phyloP scores from a whole-genome alignment of 139 green algal species.

The Astrephomene gubernaculifera region DNA sequence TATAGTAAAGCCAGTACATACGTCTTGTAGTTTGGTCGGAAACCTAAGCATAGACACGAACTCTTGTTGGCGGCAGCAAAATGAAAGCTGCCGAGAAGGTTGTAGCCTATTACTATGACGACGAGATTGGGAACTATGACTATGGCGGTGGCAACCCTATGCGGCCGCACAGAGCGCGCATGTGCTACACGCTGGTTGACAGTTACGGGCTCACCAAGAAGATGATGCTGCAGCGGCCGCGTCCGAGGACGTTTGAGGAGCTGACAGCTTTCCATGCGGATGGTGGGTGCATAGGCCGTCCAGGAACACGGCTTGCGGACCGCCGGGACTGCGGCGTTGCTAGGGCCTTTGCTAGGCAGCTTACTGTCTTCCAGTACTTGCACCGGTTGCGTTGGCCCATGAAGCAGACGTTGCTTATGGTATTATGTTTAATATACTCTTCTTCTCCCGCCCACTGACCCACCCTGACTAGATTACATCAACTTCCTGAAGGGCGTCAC shows the following conservation, averaged over 20 bases:
- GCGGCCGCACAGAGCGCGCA: slow-evolving; percentile 93
- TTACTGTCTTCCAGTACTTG: too few species aligned
- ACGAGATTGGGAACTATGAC: slow-evolving; percentile 93
- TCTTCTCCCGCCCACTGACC: slow-evolving; percentile 20
- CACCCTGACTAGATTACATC: slow-evolving; percentile 90
- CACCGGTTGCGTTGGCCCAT: too few species aligned
- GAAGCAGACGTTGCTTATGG: too few species aligned
- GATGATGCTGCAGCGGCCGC: slow-evolving; percentile 86
- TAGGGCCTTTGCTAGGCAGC: too few species aligned
- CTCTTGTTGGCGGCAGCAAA: background rate
- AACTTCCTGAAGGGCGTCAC: slow-evolving; percentile 95
- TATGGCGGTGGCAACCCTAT: slow-evolving; percentile 91
- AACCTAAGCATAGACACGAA: background rate
- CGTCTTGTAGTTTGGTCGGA: too few species aligned
- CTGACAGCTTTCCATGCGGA: slow-evolving; percentile 96
- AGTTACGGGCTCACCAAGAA: slow-evolving; percentile 91
- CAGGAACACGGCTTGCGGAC: background rate
- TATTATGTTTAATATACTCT: too few species aligned
- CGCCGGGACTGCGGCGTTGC: slow-evolving; percentile 33
- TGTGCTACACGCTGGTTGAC: slow-evolving; percentile 94
- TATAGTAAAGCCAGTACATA: too few species aligned
- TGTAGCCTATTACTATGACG: slow-evolving; percentile 95
- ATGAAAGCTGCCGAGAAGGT: slow-evolving; percentile 50
- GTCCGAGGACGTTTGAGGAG: slow-evolving; percentile 70
- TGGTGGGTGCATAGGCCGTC: slow-evolving; percentile 64